These are phyloP conservation scores for Neurospora intermedia DNA, from an alignment of 495 filamentous ascomycete genomes.

Conservation along the genomic window DNA sequence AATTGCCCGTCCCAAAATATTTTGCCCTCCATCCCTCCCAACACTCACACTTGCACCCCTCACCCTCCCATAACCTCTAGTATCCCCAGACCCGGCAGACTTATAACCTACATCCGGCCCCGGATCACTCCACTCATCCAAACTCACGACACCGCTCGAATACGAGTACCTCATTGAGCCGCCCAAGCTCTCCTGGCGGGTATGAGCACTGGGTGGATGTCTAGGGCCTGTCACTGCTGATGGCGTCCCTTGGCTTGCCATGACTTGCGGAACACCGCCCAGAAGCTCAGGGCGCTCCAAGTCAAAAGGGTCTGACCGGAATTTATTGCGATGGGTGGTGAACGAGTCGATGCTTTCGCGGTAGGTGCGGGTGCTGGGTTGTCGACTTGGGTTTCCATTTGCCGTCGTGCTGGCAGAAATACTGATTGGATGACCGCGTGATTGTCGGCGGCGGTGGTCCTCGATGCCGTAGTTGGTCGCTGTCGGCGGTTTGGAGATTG, in stretches of 20 bases:
- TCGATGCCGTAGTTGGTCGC: neutral
- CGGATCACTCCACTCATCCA: conserved; percentile 39
- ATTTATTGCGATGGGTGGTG: conserved; percentile 32
- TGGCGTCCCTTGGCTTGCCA: conserved; percentile 7
- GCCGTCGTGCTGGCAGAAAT: conserved; percentile 11
- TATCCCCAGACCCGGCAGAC: neutral
- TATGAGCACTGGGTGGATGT: conserved; percentile 4
- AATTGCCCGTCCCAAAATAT: neutral
- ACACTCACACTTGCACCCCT: neutral
- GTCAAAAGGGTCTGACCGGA: conserved; percentile 58
- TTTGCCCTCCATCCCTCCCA: neutral
- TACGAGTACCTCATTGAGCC: conserved; percentile 28
- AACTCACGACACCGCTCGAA: conserved; percentile 31
- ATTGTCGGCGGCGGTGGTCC: conserved; percentile 26
- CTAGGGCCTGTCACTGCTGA: neutral
- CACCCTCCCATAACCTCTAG: neutral
- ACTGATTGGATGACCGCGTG: conserved; percentile 33
- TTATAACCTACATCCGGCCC: conserved; percentile 40
- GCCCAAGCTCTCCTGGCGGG: neutral
- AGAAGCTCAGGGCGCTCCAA: conserved; percentile 45
- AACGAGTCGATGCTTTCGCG: conserved; percentile 26
- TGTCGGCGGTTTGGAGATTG: conserved; percentile 11
- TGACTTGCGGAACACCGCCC: conserved; percentile 3
- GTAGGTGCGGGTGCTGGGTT: conserved; percentile 18
- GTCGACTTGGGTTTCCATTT: conserved; percentile 4